These are phyloP conservation scores for Suhomyces bolitotheri DNA, from an alignment of 1,139 yeast species.

Conservation along the genomic window DNA sequence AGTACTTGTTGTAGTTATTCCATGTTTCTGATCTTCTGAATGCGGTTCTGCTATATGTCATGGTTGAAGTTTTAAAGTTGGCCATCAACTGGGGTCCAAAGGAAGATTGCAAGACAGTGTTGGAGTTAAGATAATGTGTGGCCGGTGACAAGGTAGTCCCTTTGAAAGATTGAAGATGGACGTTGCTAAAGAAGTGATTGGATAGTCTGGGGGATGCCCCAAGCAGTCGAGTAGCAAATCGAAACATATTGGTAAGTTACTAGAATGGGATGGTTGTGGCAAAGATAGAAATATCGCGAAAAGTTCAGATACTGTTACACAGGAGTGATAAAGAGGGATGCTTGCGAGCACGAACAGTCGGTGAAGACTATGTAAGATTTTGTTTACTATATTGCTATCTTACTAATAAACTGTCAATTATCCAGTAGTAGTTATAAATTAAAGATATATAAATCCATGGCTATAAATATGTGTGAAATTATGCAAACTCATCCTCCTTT, in stretches of 20 bases:
- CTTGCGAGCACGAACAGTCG: too few relatives aligned
- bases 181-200: slow-evolving; percentile 12
- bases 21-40: slow-evolving; percentile 25
- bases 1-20: slow-evolving; percentile 34
- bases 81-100: slow-evolving; percentile 11
- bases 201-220: neutral
- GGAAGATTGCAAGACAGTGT: slow-evolving; percentile 23
- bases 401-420: too few relatives aligned
- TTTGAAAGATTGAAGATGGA: slow-evolving; percentile 7
- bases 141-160: neutral
- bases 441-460: too few relatives aligned
- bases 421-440: too few relatives aligned
- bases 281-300: too few relatives aligned
- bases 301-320: too few relatives aligned
- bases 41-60: slow-evolving; percentile 1
- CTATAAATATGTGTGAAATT: neutral
- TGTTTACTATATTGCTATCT: too few relatives aligned
- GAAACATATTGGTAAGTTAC: slow-evolving; percentile 2
- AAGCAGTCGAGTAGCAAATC: slow-evolving; percentile 2
- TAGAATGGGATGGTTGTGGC: neutral
- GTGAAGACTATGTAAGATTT: too few relatives aligned
- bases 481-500: slow-evolving; percentile 36
- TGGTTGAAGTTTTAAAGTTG: slow-evolving; percentile 1
- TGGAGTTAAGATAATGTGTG: slow-evolving; percentile 16
- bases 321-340: too few relatives aligned